Evolutionary conservation across 164 flowering plant species (phyloP).

Genomic region (Stephania japonica): DNA sequence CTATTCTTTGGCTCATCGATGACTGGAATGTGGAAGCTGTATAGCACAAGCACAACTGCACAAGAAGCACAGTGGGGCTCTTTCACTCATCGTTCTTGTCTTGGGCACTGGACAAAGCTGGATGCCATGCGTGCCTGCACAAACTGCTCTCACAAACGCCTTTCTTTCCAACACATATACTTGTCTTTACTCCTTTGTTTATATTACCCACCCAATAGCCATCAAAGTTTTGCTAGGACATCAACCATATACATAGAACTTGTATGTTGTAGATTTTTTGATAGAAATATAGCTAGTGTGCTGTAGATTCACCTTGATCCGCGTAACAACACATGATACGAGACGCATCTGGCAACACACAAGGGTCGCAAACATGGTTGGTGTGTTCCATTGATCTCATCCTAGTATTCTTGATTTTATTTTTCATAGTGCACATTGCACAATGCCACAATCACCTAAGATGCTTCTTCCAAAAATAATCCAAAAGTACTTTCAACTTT

Average conservation of each 20-base stretch:
- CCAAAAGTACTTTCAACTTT: background rate
- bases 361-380: too few relatives aligned
- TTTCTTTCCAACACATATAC: background rate
- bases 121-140: background rate
- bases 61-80: background rate
- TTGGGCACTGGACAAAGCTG: background rate
- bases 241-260: too few relatives aligned
- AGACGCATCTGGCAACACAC: too few relatives aligned
- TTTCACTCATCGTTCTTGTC: background rate
- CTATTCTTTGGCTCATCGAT: background rate
- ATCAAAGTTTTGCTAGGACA: too few relatives aligned
- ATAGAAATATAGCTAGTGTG: too few relatives aligned
- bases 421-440: too few relatives aligned
- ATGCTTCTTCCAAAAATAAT: background rate
- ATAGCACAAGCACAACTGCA: background rate
- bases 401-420: too few relatives aligned
- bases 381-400: too few relatives aligned
- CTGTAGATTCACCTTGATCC: too few relatives aligned
- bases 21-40: background rate
- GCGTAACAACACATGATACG: too few relatives aligned
- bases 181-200: conserved; percentile 1
- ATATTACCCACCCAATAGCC: too few relatives aligned
- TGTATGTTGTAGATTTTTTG: too few relatives aligned
- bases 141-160: background rate
- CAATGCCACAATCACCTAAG: background rate